A percentile compares a stretch with the other conserved stretches of the same genome.
phyloP scores from a whole-genome alignment of 23 red algal genomes.

The Chondrus crispus region DNA sequence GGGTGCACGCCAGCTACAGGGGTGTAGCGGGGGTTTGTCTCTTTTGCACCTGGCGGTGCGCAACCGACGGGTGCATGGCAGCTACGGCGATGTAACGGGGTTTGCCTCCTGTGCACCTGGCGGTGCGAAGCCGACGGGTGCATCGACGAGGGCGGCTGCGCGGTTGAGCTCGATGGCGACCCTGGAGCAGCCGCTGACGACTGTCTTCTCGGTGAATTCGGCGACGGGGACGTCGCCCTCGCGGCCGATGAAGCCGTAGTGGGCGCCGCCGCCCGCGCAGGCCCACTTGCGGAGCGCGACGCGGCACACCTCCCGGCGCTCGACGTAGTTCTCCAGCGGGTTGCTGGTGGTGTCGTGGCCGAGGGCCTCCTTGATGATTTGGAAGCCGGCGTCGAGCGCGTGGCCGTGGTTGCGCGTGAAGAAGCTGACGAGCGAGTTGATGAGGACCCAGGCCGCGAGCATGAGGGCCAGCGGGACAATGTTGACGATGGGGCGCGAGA shows the following conservation, averaged over 20 bases:
- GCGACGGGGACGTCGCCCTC: background rate
- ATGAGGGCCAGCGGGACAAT: background rate
- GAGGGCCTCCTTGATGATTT: constrained; percentile 9
- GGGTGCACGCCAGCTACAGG: too few relatives aligned
- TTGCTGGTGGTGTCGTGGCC: constrained; percentile 26
- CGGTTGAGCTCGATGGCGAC: background rate
- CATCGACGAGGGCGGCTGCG: background rate
- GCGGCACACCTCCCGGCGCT: too few relatives aligned
- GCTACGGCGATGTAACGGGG: too few relatives aligned
- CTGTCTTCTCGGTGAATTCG: background rate
- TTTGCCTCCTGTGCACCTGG: too few relatives aligned
- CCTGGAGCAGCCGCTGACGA: background rate
- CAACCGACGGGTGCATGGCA: too few relatives aligned
- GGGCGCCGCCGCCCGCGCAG: background rate
- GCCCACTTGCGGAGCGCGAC: background rate
- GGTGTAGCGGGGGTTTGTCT: too few relatives aligned
- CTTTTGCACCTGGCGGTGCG: too few relatives aligned
- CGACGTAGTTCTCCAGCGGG: background rate
- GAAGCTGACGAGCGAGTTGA: background rate
- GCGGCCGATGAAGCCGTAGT: background rate
- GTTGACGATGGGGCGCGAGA: constrained; percentile 11
- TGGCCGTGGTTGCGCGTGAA: background rate
- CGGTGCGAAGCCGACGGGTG: background rate
- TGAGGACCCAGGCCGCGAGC: background rate
- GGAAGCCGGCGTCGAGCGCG: constrained; percentile 10